Base-by-base conservation (phyloP, 2,329 filamentous ascomycete genomes). In the Pseudogymnoascus sp. region DNA sequence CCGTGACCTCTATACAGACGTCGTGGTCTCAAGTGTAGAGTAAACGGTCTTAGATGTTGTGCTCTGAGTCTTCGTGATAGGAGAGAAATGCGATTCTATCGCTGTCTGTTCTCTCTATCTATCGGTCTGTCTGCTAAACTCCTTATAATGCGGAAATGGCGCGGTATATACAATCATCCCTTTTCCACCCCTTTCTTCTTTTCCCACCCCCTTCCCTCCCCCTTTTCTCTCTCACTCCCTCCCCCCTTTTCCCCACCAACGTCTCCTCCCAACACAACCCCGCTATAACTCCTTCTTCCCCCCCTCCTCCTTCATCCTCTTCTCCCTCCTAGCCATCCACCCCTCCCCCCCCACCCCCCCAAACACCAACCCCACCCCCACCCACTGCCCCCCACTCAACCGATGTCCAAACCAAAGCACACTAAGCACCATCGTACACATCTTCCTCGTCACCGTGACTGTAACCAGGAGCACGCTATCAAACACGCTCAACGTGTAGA, bases 351-450 rank as follows among this genome's bases (percentile, higher is more conserved):
- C 94, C 72, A 99, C 92, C 61, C 93, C 94, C 25, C 92, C 92
- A 78, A 99, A 99, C 7, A 99, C 94, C 64, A 99, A 80, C 0
- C 84, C 88, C 33, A 99, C 92, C 66, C 94, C 94, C 5, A 95
- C 78, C 90, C 92, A 96, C 78, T 99, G 94, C 82, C 93, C 95
- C n/a, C 80, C 77, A 28, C 85, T 89, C 59, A 99, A 82, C 66
- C 83, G 84, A 75, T 99, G 94, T 28, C 94, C 94, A 74, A 97
- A 99, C 77, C 91, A 92, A 65, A 97, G 80, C 28, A 99, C 94
- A 62, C 91, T 96, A 61, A 97, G 82, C 65, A 97, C 91, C 94
- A 99, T 99, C 68, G 93, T 97, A 74, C 97, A 84, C 94, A 99
- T 99, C 80, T 99, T 99, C 72, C 94, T 84, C 53, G 94, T 99